A percentile compares a stretch with the other conserved stretches of the same genome.
These are phyloP conservation scores for Citrus sp. DNA, from an alignment of 345 rosid species.

Conservation along the genomic window DNA sequence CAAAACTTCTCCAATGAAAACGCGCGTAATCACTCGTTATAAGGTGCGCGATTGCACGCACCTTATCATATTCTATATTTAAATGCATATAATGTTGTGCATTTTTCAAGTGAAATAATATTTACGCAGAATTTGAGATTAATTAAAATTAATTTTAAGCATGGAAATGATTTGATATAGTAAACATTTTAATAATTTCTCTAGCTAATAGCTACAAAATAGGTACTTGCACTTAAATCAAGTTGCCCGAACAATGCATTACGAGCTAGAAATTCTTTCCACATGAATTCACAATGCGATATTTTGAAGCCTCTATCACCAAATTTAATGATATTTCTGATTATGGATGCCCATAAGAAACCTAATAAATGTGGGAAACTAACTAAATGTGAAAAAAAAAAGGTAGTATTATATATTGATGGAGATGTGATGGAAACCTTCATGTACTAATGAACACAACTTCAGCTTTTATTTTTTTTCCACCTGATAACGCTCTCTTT, in stretches of 20 bases:
- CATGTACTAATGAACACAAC: neutral
- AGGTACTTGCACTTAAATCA: neutral
- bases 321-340: neutral
- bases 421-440: neutral
- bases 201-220: neutral
- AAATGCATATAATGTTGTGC: neutral
- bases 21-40: fast-evolving
- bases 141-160: too few species aligned
- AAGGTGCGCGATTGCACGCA: fast-evolving
- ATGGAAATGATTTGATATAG: too few species aligned
- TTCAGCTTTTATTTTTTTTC: neutral
- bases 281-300: neutral
- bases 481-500: neutral
- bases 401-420: too few species aligned
- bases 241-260: neutral
- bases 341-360: neutral
- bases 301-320: neutral
- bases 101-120: neutral
- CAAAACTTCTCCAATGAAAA: too few species aligned
- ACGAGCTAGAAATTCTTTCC: neutral
- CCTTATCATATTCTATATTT: too few species aligned
- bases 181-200: neutral
- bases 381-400: too few species aligned
- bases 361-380: neutral
- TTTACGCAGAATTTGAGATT: too few species aligned